Evolutionary conservation across 441 rosid genomes (phyloP).

Genomic region (Metrosideros polymorpha): DNA sequence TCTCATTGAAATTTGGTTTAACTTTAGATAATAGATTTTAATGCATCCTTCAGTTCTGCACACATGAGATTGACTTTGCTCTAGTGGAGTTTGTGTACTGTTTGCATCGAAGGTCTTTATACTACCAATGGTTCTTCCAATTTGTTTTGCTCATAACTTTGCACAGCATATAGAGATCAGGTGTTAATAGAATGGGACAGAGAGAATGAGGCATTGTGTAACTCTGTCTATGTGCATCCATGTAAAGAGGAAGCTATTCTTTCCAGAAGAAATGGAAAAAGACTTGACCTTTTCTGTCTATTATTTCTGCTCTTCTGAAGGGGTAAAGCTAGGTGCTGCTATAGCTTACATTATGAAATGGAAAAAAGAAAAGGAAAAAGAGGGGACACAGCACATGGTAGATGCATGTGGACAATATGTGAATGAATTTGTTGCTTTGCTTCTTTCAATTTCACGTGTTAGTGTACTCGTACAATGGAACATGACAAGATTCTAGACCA

Average conservation of each 20-base stretch:
- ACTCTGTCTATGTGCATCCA: neutral
- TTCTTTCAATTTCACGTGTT: neutral
- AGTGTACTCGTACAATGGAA: neutral
- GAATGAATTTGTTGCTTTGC: neutral
- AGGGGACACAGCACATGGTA: neutral
- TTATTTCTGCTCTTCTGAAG: neutral
- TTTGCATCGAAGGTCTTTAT: neutral
- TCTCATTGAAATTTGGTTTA: neutral
- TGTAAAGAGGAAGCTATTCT: neutral
- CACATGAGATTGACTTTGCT: neutral
- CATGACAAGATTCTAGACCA: neutral
- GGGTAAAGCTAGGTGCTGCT: neutral
- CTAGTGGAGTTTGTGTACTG: neutral
- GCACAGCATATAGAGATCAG: neutral
- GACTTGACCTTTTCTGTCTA: neutral
- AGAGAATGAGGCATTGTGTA: neutral
- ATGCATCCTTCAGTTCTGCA: neutral
- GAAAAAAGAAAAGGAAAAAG: neutral
- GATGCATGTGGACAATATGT: neutral
- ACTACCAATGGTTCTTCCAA: neutral
- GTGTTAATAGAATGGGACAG: neutral
- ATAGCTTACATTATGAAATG: neutral
- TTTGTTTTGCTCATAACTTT: neutral
- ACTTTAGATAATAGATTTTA: neutral
- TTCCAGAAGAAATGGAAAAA: neutral